These are phyloP conservation scores for Lepidium africanum DNA, from an alignment of 345 rosid genomes.

Conservation along the genomic window DNA sequence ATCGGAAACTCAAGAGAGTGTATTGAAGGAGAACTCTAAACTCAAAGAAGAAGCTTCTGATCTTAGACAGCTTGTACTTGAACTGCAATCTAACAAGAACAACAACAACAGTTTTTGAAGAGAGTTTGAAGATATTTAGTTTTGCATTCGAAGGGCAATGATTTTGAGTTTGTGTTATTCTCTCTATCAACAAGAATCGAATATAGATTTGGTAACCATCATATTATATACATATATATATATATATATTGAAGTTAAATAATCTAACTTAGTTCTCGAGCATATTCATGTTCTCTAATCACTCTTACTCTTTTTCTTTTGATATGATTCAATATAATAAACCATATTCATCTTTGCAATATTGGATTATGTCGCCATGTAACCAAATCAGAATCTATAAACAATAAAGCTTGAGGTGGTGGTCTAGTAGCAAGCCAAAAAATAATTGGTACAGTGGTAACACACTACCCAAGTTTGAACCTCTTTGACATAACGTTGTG, in stretches of 20 bases:
- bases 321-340: neutral
- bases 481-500: no score
- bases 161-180: neutral
- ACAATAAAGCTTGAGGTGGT: no score
- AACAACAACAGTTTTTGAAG: neutral
- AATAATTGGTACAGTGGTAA: no score
- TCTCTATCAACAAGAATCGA: neutral
- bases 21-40: slow-evolving; percentile 55
- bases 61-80: slow-evolving; percentile 60
- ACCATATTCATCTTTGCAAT: neutral
- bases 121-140: slow-evolving; percentile 6
- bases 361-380: neutral
- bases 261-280: slow-evolving; percentile 6
- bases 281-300: slow-evolving; percentile 2
- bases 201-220: slow-evolving; percentile 1
- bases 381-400: neutral
- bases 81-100: slow-evolving; percentile 24
- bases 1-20: slow-evolving; percentile 49
- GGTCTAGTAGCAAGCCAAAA: no score
- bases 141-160: neutral
- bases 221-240: neutral
- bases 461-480: no score
- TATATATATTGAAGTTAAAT: slow-evolving; percentile 2
- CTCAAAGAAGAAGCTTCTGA: slow-evolving; percentile 76
- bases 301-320: neutral